Base-by-base conservation (phyloP, 148 eudicot genomes). In the Pouteria glomerata region DNA sequence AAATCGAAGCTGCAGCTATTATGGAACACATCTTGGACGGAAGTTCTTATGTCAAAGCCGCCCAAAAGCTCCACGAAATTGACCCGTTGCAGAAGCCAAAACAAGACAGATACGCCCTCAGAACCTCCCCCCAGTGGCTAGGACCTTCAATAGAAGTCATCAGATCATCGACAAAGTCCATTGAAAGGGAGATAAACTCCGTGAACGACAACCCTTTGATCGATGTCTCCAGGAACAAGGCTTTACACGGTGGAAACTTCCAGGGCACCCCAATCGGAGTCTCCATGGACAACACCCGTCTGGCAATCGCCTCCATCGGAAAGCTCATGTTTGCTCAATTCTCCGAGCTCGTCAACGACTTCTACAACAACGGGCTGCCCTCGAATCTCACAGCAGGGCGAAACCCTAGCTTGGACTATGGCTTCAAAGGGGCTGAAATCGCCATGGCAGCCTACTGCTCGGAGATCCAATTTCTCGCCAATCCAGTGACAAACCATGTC, bases 221-320 rank as follows among this genome's bases (percentile, higher is more conserved):
- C 31, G 84, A 81, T 47, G 81, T 81, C 6, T 65, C 84, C 2
- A 73, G 84, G n/a, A 82, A 78, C 69, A 82, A 78, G 71, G 85
- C 85, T 3, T 45, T 82, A 11, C 85, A 82, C 21, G 85, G 81
- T 12, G 85, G 85, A 8, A 82, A 82, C 44, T 82, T 82, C 55
- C 85, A 82, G 60, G 85, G 82, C 14, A 82, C 82, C 33, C 82
- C 82, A 4, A 79, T 82, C 16, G 85, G 85, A 26, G 82, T 79
- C 8, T 82, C 85, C 0, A 82, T 82, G 85, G 85, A 78, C 56
- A 82, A 74, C 45, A 79, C 82, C 21, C 70, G 82, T n/a, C 61
- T 82, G 23, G 85, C 85, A 1, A 21, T 82, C 12, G 85, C 76
- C 0, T 57, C 85, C 0, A 82, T 82, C 15, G 84, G 84, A 5